Conservation (phyloP, 2,329 filamentous ascomycete genomes). For the Pseudophaeomoniella oleicola region DNA sequence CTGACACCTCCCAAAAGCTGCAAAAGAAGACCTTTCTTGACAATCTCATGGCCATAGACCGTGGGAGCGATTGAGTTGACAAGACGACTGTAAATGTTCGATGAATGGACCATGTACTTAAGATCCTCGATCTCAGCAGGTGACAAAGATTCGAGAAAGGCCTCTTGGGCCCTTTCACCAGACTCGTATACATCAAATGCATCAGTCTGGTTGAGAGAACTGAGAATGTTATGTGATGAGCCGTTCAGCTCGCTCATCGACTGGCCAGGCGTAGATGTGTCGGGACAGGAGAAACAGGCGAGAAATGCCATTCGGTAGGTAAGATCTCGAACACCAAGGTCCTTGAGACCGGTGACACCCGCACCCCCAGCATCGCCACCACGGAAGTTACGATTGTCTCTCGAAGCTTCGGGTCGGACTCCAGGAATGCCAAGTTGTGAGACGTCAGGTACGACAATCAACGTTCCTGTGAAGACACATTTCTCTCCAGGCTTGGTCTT, state of each 20-base stretch:
- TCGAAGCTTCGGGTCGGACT: slow-evolving; percentile 63
- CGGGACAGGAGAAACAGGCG: slow-evolving; percentile 87
- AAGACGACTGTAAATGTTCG: slow-evolving; percentile 84
- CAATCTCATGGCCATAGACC: slow-evolving; percentile 92
- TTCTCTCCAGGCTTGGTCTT: slow-evolving; percentile 95
- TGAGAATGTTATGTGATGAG: slow-evolving; percentile 71
- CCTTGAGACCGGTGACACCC: slow-evolving; percentile 77
- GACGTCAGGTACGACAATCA: slow-evolving; percentile 94
- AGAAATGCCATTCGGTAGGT: slow-evolving; percentile 73
- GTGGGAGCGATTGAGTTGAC: slow-evolving; percentile 92
- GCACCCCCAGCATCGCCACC: slow-evolving; percentile 68
- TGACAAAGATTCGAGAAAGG: slow-evolving; percentile 74
- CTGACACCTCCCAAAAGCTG: slow-evolving; percentile 93
- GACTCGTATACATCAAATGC: slow-evolving; percentile 52
- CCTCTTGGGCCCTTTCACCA: slow-evolving; percentile 75
- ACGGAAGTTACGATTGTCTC: slow-evolving; percentile 65
- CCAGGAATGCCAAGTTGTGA: slow-evolving; percentile 88
- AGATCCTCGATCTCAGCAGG: slow-evolving; percentile 81
- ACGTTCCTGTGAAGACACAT: slow-evolving; percentile 89
- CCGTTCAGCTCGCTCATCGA: slow-evolving; percentile 54
- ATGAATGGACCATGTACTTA: slow-evolving; percentile 82
- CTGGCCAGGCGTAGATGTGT: slow-evolving; percentile 67
- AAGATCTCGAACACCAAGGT: slow-evolving; percentile 83
- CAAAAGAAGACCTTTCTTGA: slow-evolving; percentile 90
- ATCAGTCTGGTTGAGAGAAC: slow-evolving; percentile 61